These are phyloP conservation scores for Hsuehochloa calcarea DNA, from an alignment of 176 grass and related monocot genomes.

Conservation along the genomic window DNA sequence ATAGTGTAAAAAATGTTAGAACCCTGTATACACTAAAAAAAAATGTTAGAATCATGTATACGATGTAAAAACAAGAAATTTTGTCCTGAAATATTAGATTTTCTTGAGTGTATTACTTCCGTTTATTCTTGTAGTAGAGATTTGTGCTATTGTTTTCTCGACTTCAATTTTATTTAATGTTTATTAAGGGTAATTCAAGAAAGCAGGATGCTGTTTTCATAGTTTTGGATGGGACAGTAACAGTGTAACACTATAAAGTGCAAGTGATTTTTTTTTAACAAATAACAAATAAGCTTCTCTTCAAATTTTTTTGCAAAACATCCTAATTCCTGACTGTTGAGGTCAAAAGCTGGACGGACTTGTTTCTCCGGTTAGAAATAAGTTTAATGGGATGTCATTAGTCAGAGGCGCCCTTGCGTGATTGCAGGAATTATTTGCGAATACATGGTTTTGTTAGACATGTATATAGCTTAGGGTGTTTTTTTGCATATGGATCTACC, in stretches of 20 bases:
- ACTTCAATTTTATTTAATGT: background rate
- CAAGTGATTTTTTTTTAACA: background rate
- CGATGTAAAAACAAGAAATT: background rate
- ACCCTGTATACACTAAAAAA: background rate
- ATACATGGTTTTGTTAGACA: too few species aligned
- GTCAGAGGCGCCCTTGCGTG: background rate
- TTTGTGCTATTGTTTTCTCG: background rate
- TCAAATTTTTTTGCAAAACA: background rate
- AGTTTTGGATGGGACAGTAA: background rate
- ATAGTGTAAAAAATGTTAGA: background rate
- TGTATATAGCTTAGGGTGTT: too few species aligned
- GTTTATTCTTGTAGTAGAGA: background rate
- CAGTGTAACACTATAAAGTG: background rate
- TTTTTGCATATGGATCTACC: too few species aligned
- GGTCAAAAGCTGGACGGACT: too few species aligned
- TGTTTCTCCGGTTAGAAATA: background rate
- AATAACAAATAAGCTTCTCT: background rate
- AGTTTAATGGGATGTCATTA: background rate
- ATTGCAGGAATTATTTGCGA: background rate
- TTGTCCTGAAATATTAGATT: background rate
- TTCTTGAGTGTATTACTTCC: background rate
- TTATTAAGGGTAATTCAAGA: background rate
- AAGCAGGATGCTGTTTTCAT: background rate
- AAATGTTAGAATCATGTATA: background rate
- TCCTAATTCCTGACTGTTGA: background rate